phyloP scores from a whole-genome alignment of 345 rosid genomes.

The Trapa incisa region DNA sequence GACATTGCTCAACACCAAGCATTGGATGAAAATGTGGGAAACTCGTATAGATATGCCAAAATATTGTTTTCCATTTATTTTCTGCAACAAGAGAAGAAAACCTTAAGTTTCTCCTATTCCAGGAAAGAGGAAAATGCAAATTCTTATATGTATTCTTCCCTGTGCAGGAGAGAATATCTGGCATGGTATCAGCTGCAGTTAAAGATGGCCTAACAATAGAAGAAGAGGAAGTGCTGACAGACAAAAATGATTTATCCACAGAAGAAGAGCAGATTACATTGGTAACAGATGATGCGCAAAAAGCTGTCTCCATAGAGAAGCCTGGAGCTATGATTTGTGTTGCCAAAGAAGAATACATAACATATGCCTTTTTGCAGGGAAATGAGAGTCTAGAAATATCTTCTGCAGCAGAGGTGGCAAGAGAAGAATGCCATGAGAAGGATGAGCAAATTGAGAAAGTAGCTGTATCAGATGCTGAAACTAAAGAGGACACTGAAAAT shows the following conservation, averaged over 20 bases:
- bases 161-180: neutral
- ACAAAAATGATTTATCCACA: neutral
- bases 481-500: slow-evolving; percentile 2
- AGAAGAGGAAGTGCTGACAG: neutral
- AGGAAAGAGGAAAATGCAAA: neutral
- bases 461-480: neutral
- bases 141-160: neutral
- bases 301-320: neutral
- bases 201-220: slow-evolving; percentile 3
- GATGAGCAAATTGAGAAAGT: slow-evolving; percentile 4
- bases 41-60: neutral
- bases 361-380: neutral
- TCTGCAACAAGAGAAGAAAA: neutral
- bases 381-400: slow-evolving; percentile 1
- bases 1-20: neutral
- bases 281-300: neutral
- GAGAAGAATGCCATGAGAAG: slow-evolving; percentile 8
- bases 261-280: neutral
- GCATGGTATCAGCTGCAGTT: neutral
- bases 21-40: neutral
- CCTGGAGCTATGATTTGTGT: neutral
- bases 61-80: neutral
- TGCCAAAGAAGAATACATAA: neutral
- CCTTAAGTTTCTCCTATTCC: neutral
- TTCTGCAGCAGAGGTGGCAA: slow-evolving; percentile 6